Conservation (phyloP, 192 early-diverging fungal species). For the Linnemannia hyalina region DNA sequence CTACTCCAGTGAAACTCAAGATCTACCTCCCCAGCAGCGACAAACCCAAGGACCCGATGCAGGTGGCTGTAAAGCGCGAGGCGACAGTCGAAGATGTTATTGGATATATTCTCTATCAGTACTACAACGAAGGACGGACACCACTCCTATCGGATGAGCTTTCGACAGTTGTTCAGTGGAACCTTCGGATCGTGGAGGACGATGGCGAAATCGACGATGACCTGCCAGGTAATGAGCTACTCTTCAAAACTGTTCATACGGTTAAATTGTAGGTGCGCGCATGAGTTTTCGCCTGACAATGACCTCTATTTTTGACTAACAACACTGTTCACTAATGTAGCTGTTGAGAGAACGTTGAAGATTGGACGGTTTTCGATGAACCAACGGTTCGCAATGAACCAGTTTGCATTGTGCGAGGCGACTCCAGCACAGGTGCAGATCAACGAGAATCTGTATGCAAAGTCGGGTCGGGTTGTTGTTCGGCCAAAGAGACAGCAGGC, state of each 20-base stretch:
- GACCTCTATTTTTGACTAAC: neutral
- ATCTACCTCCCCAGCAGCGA: constrained; percentile 73
- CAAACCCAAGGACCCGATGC: constrained; percentile 63
- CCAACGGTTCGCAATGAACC: constrained; percentile 85
- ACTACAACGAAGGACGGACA: constrained; percentile 76
- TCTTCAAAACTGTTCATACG: neutral
- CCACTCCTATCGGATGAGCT: constrained; percentile 74
- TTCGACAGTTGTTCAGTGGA: constrained; percentile 85
- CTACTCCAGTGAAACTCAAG: constrained; percentile 68
- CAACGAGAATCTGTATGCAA: constrained; percentile 61
- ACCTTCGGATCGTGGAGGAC: constrained; percentile 92
- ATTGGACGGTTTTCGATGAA: constrained; percentile 79
- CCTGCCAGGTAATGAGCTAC: constrained; percentile 78
- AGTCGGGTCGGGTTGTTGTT: constrained; percentile 23
- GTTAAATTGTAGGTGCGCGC: neutral
- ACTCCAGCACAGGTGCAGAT: constrained; percentile 77
- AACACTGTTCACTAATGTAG: constrained; percentile 53
- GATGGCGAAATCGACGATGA: constrained; percentile 98
- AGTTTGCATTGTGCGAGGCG: constrained; percentile 90
- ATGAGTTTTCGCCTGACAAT: neutral
- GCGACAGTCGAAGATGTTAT: constrained; percentile 95
- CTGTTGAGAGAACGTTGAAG: constrained; percentile 87
- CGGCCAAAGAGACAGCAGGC: constrained; percentile 38
- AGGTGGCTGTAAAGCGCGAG: constrained; percentile 79
- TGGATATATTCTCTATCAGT: constrained; percentile 92